These are phyloP conservation scores for Maudiozyma bulderi DNA, from an alignment of 805 yeast species.

Conservation along the genomic window DNA sequence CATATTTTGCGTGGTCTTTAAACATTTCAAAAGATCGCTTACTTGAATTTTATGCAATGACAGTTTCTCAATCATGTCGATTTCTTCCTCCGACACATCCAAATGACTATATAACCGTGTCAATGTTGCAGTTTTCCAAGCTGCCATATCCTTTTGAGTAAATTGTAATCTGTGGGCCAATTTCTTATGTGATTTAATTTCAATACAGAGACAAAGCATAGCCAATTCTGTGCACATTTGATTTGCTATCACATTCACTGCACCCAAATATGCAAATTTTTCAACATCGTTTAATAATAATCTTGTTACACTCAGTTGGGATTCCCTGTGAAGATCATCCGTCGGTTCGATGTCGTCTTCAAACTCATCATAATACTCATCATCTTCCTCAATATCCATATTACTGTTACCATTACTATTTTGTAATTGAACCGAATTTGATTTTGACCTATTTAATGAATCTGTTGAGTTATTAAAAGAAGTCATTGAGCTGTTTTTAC, in stretches of 20 bases:
- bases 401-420: conserved; percentile 1
- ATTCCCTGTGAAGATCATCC: conserved; percentile 29
- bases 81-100: conserved; percentile 68
- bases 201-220: conserved; percentile 40
- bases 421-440: neutral
- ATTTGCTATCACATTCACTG: conserved; percentile 63
- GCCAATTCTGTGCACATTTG: conserved; percentile 80
- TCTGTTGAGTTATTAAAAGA: conserved; percentile 7
- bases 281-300: conserved; percentile 74
- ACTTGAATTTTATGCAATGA: conserved; percentile 77
- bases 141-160: conserved; percentile 69
- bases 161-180: conserved; percentile 51
- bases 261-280: conserved; percentile 84
- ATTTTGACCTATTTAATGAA: neutral
- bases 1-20: conserved; percentile 42
- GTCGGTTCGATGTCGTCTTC: conserved; percentile 29
- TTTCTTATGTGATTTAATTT: conserved; percentile 36
- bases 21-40: conserved; percentile 55
- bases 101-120: conserved; percentile 68
- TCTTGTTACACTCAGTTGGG: conserved; percentile 69
- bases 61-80: conserved; percentile 76
- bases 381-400: conserved; percentile 19
- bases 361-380: conserved; percentile 32
- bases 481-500: conserved; percentile 2
- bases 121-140: conserved; percentile 74